These are phyloP conservation scores for Glycyrrhiza uralensis DNA, from an alignment of 306 rosid species.

Conservation along the genomic window DNA sequence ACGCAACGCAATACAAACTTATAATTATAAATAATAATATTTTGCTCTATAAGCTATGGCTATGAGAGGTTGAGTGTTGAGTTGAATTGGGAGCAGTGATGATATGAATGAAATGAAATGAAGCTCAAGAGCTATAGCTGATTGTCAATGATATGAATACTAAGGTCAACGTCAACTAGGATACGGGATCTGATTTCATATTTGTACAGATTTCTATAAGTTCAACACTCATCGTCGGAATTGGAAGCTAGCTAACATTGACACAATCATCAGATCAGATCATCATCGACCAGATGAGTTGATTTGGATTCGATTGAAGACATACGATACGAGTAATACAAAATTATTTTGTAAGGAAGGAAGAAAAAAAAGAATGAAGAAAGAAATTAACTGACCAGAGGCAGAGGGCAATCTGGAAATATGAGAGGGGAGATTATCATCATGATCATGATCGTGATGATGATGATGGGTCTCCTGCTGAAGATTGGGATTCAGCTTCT, in stretches of 20 bases:
- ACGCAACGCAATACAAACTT: not conserved
- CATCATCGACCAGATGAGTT: constrained; percentile 22
- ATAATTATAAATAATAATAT: not conserved
- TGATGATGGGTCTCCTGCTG: constrained; percentile 48
- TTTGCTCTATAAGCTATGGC: not conserved
- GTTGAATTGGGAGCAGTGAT: not conserved
- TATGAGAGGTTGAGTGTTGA: not conserved
- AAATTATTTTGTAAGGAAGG: not conserved
- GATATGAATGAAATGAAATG: not conserved
- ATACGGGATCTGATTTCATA: constrained; percentile 39
- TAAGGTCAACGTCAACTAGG: constrained; percentile 17
- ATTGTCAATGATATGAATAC: not conserved
- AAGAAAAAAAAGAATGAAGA: not conserved
- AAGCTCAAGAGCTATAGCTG: not conserved
- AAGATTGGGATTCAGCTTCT: constrained; percentile 79
- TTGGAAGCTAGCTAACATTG: not conserved
- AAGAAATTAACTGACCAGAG: constrained; percentile 41
- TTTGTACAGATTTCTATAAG: not conserved
- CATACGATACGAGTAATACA: not conserved
- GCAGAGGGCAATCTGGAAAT: constrained; percentile 72
- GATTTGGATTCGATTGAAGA: not conserved
- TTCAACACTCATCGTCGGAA: not conserved
- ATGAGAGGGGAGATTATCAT: constrained; percentile 27
- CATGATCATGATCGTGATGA: constrained; percentile 31
- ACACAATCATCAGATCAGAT: constrained; percentile 45